A percentile compares a stretch with the other conserved stretches of the same genome.
These are phyloP conservation scores for Dendrocalamus latiflorus DNA, from an alignment of 202 grass and related monocot genomes.

Conservation along the genomic window DNA sequence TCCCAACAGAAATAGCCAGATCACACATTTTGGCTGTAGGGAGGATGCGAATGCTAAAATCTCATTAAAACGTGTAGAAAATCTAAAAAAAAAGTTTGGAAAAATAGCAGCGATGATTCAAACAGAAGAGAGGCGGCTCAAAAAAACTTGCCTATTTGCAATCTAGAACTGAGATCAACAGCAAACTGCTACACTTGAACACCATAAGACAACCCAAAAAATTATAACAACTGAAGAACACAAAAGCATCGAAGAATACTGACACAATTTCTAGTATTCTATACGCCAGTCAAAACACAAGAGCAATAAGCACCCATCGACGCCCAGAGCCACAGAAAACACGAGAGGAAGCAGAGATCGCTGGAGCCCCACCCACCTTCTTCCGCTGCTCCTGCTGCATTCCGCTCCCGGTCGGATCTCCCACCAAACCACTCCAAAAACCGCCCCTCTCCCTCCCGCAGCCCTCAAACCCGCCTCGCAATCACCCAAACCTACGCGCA, in stretches of 20 bases:
- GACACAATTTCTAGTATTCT: neutral
- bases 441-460: neutral
- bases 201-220: too few relatives aligned
- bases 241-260: neutral
- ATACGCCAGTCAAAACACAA: neutral
- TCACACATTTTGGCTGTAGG: too few relatives aligned
- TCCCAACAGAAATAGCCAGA: too few relatives aligned
- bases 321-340: neutral
- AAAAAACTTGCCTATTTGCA: too few relatives aligned
- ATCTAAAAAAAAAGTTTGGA: too few relatives aligned
- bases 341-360: neutral
- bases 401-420: conserved; percentile 30
- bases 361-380: conserved; percentile 49
- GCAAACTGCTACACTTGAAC: neutral
- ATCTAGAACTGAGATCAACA: too few relatives aligned
- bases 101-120: too few relatives aligned
- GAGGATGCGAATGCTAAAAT: too few relatives aligned
- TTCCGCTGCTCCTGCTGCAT: conserved; percentile 92
- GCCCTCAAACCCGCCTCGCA: neutral
- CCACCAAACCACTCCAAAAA: neutral
- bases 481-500: neutral
- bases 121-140: too few relatives aligned
- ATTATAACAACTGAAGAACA: neutral
- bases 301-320: neutral
- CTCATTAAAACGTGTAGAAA: too few relatives aligned